These are phyloP conservation scores for Vitis hybrid DNA, from an alignment of 177 flowering plant genomes.

Conservation along the genomic window DNA sequence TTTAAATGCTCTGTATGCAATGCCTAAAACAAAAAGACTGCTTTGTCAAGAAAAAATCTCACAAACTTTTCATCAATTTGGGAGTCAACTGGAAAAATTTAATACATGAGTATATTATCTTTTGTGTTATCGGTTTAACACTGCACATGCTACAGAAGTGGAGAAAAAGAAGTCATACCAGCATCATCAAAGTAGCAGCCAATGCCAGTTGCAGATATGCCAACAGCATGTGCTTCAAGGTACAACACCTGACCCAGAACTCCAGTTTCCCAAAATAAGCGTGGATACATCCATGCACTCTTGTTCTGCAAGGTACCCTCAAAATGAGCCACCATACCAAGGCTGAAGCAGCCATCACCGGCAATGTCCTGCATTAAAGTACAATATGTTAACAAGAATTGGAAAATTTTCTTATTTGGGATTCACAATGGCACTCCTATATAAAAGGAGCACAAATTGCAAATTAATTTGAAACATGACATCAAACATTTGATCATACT, in stretches of 20 bases:
- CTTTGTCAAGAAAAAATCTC: no score
- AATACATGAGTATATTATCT: no score
- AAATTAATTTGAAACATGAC: not conserved
- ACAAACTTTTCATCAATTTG: no score
- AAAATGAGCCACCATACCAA: conserved; percentile 89
- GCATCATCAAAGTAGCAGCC: conserved; percentile 97
- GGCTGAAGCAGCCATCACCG: conserved; percentile 92
- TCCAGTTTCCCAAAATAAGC: conserved; percentile 95
- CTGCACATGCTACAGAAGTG: not conserved
- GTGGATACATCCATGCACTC: conserved; percentile 83
- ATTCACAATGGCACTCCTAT: not conserved
- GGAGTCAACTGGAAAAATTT: not conserved
- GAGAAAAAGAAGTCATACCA: conserved; percentile 38
- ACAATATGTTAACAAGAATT: conserved; percentile 1
- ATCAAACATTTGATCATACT: not conserved
- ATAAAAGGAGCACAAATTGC: not conserved
- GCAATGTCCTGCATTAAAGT: conserved; percentile 85
- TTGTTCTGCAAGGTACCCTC: conserved; percentile 55
- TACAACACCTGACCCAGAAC: conserved; percentile 91
- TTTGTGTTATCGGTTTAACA: no score
- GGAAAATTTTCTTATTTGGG: no score
- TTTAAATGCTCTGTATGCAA: no score
- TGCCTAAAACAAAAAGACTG: no score
- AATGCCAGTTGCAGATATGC: conserved; percentile 94
- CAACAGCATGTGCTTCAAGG: conserved; percentile 95